Evolutionary conservation across 768 basidiomycete species (phyloP).

Genomic region (Russula sp.): DNA sequence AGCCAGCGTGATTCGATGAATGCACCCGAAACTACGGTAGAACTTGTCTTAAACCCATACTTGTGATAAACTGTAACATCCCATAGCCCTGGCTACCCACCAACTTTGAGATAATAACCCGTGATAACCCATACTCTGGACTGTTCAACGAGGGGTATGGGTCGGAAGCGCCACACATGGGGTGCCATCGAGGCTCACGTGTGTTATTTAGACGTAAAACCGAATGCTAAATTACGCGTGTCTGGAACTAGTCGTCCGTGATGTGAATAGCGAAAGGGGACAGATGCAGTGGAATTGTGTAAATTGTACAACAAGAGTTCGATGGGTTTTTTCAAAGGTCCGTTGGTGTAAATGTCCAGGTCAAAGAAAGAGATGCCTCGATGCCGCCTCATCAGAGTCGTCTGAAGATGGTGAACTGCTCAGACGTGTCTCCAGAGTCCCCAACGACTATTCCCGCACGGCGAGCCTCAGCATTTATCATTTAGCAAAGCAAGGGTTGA

Average conservation of each 20-base stretch:
- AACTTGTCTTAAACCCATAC: no score
- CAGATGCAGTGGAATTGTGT: background rate
- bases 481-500: background rate
- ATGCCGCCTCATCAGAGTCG: background rate
- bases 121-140: no score
- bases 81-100: no score
- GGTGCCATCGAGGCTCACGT: background rate
- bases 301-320: background rate
- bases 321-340: background rate
- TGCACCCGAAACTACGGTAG: background rate
- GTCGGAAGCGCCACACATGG: background rate
- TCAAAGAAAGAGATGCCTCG: background rate
- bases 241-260: background rate
- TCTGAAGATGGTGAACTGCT: conserved; percentile 25
- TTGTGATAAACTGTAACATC: no score
- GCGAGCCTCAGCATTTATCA: background rate
- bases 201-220: conserved; percentile 4
- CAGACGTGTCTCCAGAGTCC: conserved; percentile 37
- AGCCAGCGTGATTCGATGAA: background rate
- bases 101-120: no score
- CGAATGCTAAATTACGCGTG: conserved; percentile 3
- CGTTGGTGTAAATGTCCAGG: background rate
- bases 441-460: conserved; percentile 34
- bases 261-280: conserved; percentile 4
- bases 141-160: no score